These are phyloP conservation scores for Dryadomyces quercivorus DNA, from an alignment of 2,329 filamentous ascomycete species.

Conservation along the genomic window DNA sequence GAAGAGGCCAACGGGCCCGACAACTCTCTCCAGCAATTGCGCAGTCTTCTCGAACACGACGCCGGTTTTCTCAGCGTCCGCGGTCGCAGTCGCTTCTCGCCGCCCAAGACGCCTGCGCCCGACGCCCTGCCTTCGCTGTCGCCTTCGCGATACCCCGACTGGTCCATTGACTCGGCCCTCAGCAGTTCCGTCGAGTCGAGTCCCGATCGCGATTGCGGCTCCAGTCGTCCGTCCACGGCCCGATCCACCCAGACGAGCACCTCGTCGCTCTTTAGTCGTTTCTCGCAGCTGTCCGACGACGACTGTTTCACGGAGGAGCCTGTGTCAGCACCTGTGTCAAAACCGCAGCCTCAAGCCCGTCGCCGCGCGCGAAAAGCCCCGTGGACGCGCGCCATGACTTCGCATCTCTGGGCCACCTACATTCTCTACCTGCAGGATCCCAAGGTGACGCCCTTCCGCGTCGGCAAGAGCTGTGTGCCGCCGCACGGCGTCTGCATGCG, in stretches of 20 bases:
- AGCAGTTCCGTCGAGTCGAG: slow-evolving; percentile 44
- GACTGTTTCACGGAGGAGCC: too few species aligned
- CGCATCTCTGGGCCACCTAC: slow-evolving; percentile 55
- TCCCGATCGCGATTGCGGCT: slow-evolving; percentile 40
- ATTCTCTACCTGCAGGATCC: slow-evolving; percentile 54
- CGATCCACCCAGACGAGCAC: slow-evolving; percentile 46
- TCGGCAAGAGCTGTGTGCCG: slow-evolving; percentile 51
- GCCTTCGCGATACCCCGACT: slow-evolving; percentile 41
- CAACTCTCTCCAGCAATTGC: neutral
- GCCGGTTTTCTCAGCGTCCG: slow-evolving; percentile 19
- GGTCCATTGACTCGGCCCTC: slow-evolving; percentile 43
- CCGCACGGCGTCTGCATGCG: slow-evolving; percentile 52
- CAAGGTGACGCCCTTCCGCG: slow-evolving; percentile 52
- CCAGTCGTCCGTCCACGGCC: slow-evolving; percentile 46
- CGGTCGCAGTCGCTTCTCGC: slow-evolving; percentile 30
- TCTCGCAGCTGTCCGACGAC: slow-evolving; percentile 45
- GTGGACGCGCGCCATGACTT: slow-evolving; percentile 54
- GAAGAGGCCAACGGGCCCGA: neutral
- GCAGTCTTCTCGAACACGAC: slow-evolving; percentile 3
- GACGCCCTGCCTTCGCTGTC: slow-evolving; percentile 30
- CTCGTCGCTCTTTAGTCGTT: slow-evolving; percentile 40
- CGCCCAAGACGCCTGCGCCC: slow-evolving; percentile 48
- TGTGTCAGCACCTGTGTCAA: too few species aligned
- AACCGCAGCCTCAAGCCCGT: neutral
- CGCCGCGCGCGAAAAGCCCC: slow-evolving; percentile 37